Evolutionary conservation across 257 asterid genomes (phyloP).

Genomic region (Fraxinus cuspidata): DNA sequence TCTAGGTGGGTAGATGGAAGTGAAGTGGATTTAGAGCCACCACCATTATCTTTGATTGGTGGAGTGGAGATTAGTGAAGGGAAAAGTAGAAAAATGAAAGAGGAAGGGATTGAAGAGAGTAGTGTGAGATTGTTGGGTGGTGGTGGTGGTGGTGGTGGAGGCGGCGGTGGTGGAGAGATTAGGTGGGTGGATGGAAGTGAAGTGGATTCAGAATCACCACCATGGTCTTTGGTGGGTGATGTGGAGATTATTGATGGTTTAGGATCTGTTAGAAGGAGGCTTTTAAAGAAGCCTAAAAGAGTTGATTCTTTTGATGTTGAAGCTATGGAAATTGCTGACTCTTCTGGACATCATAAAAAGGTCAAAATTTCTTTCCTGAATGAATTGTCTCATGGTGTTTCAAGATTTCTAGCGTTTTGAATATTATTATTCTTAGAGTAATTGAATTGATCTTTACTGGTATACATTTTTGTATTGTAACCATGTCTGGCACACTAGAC

Average conservation of each 20-base stretch:
- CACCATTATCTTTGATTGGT: conserved; percentile 48
- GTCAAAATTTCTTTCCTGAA: conserved; percentile 15
- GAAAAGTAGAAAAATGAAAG: conserved; percentile 37
- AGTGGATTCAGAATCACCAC: conserved; percentile 66
- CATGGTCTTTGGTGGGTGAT: conserved; percentile 51
- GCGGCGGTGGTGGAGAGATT: conserved; percentile 14
- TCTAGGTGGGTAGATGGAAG: conserved; percentile 89
- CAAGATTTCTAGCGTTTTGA: neutral
- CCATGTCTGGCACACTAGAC: neutral
- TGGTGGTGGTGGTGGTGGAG: conserved; percentile 40
- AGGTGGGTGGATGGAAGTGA: conserved; percentile 99
- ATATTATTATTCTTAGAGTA: neutral
- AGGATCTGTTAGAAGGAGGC: conserved; percentile 75
- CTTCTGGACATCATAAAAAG: conserved; percentile 42
- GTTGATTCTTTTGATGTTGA: conserved; percentile 61
- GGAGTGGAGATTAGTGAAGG: conserved; percentile 51
- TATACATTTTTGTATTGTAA: neutral
- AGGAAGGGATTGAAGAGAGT: conserved; percentile 66
- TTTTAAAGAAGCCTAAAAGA: conserved; percentile 51
- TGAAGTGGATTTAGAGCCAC: conserved; percentile 73
- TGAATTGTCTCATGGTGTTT: neutral
- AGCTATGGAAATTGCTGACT: conserved; percentile 50
- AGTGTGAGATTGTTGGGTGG: conserved; percentile 57
- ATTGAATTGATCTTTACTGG: neutral
- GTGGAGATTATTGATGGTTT: conserved; percentile 50